These are phyloP conservation scores for Wickerhamiella parazyma DNA, from an alignment of 805 yeast genomes.

Conservation along the genomic window DNA sequence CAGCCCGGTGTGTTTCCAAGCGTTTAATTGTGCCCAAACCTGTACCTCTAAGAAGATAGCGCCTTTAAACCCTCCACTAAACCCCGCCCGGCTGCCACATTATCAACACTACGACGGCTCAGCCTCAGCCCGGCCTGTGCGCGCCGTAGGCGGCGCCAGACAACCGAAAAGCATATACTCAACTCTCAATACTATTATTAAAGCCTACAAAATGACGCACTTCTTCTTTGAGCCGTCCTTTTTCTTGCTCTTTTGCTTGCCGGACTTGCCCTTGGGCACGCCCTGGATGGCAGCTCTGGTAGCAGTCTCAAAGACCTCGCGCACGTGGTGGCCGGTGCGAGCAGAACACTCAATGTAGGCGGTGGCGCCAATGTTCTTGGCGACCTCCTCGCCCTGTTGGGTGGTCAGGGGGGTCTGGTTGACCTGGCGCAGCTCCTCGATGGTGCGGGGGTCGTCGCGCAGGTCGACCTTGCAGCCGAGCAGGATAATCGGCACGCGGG, in stretches of 20 bases:
- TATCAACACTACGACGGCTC: too few species aligned
- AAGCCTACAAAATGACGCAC: constrained; percentile 11
- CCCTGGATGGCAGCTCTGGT: constrained; percentile 78
- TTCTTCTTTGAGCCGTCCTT: constrained; percentile 8
- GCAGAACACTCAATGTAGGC: constrained; percentile 89
- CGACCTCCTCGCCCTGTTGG: constrained; percentile 75
- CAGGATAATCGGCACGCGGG: constrained; percentile 63
- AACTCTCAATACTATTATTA: not conserved
- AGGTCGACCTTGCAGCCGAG: constrained; percentile 81
- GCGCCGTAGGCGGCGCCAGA: too few species aligned
- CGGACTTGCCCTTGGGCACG: constrained; percentile 22
- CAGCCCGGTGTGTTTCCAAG: too few species aligned
- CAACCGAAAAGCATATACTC: too few species aligned
- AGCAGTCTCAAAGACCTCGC: constrained; percentile 85
- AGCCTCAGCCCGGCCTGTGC: not conserved
- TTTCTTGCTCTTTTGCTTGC: constrained; percentile 19
- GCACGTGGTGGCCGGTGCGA: constrained; percentile 70
- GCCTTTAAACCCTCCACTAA: too few species aligned
- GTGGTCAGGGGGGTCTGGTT: constrained; percentile 70
- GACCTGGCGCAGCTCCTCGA: constrained; percentile 56
- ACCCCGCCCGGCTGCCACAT: too few species aligned
- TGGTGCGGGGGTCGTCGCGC: constrained; percentile 32
- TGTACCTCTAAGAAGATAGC: too few species aligned
- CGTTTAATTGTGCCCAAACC: too few species aligned
- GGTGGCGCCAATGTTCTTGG: constrained; percentile 78